Base-by-base conservation (phyloP, 257 asterid species). In the Nicotiana noctiflora region DNA sequence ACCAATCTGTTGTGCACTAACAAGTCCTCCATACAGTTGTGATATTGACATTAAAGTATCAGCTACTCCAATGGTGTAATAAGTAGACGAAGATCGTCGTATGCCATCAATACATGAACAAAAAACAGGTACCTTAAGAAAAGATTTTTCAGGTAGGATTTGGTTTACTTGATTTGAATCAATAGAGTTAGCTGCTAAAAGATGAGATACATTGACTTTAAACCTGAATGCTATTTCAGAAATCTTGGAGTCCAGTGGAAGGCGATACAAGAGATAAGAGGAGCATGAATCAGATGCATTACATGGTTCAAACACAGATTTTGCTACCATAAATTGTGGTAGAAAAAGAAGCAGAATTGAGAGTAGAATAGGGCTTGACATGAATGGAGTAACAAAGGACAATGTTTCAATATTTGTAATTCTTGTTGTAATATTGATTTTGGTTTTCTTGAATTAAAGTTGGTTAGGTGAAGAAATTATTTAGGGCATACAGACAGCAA, bases 291-390 rank as follows among this genome's bases (percentile, higher is more conserved):
- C 83, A 15, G 83, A 83, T 18, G 83, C 40, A 60, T 10, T 46
- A 51, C 85, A 83, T 1, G 83, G 83, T 53, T 83, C 85, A 15
- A 83, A 60, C 1, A 83, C 52, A 19, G 81, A 49, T 70, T 83
- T 83, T 31, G 85, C 59, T 46, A 40, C 4, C 19, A 17, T 29
- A 15, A 21, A 19, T 4, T 51, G 29, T 53, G 70, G 76, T 2
- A 77, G 13, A 56, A 1, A 25, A 4, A 82, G 23, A 56, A 77
- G 13, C 6, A 66, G 15, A 17, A 66, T 4, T 40, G 21, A 5
- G 49, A 12, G 6, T 13, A 77, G 18, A 25, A 56, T 77, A 11
- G 14, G 60, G 21, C 11, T n/a, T 5, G 80, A 77, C 55, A n/a
- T 25, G 74, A 32, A 64, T 25, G 27, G 27, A 1, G 27, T 18